Base-by-base conservation (phyloP, 176 grass and related monocot species). In the Aegilops tauschii region DNA sequence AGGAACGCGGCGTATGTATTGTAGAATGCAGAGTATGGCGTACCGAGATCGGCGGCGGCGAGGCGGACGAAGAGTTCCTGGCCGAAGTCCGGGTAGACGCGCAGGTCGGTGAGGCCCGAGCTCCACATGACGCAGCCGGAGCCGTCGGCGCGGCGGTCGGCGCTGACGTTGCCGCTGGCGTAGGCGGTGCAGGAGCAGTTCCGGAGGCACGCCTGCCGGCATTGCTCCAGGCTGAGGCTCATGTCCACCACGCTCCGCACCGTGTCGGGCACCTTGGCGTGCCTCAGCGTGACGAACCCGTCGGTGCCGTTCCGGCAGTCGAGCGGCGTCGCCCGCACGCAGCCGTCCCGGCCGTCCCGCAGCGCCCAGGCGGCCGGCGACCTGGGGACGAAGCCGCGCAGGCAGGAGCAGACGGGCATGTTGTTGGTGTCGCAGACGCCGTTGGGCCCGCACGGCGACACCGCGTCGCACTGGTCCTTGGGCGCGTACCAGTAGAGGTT, bases 171-270 rank as follows among this genome's bases (percentile, higher is more conserved):
- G 68, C 77, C 81, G 59, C 84, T 72, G 3, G 86, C 91, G 68
- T 93, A 95, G 2, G 93, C 90, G 52, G 83, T 87, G 83, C 93
- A 93, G 20, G 90, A 91, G 78, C 93, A 95, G 81, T 87, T 90
- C 10, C 37, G 50, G 59, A 88, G 89, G 73, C 93, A 92, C 25
- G 14, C 61, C 44, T 45, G 23, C 2, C 61, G 68, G 88, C 93
- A 95, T 72, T 82, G 88, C 4, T 80, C 86, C 65, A 89, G 88
- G 35, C 59, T 78, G 42, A 82, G 66, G 56, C 69, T 16, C 44
- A 5, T 5, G 92, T 91, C 81, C 75, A 88, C 74, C 0, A 72
- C 69, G 80, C 63, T 80, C 5, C 68, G 78, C 76, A 68, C 61
- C 28, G 93, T 95, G 86, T 92, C 93, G 5, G 93, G 93, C 77